Evolutionary conservation across 306 rosid species (phyloP).

Genomic region (Sicyos edulis): DNA sequence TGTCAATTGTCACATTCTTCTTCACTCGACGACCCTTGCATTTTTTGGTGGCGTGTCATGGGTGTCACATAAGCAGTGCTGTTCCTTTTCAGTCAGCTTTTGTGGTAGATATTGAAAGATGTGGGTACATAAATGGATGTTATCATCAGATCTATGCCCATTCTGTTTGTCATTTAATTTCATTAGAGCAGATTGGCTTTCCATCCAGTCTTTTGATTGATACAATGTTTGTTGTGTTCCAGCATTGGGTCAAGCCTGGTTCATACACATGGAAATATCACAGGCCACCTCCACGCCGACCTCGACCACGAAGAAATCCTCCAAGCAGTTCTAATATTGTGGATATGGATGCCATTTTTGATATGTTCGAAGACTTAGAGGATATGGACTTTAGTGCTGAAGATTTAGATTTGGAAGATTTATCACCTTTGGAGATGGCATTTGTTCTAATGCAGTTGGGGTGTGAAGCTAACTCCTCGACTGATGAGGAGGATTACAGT

Average conservation of each 20-base stretch:
- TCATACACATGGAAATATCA: conserved; percentile 44
- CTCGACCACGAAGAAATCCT: conserved; percentile 33
- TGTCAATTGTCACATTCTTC: background rate
- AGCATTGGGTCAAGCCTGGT: conserved; percentile 50
- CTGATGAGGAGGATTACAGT: conserved; percentile 35
- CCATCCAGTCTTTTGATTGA: conserved; percentile 42
- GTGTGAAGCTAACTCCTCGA: conserved; percentile 30
- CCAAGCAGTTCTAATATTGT: conserved; percentile 29
- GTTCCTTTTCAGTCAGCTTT: background rate
- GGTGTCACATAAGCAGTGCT: conserved; percentile 13
- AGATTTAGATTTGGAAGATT: conserved; percentile 29
- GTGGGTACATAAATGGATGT: conserved; percentile 5
- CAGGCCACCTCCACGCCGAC: conserved; percentile 44
- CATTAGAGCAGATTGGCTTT: conserved; percentile 34
- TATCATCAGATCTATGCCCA: conserved; percentile 24
- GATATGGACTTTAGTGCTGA: conserved; percentile 21
- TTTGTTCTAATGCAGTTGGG: conserved; percentile 30
- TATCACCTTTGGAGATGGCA: conserved; percentile 29
- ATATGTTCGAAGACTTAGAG: conserved; percentile 33
- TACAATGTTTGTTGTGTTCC: conserved; percentile 55
- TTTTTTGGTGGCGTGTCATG: background rate
- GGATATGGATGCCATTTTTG: conserved; percentile 28
- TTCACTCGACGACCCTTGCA: background rate
- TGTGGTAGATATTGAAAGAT: conserved; percentile 17
- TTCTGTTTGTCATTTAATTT: conserved; percentile 30